A percentile compares a stretch with the other conserved stretches of the same genome.
Conservation (phyloP, 2,329 filamentous ascomycete species). For the Fusarium multiceps region DNA sequence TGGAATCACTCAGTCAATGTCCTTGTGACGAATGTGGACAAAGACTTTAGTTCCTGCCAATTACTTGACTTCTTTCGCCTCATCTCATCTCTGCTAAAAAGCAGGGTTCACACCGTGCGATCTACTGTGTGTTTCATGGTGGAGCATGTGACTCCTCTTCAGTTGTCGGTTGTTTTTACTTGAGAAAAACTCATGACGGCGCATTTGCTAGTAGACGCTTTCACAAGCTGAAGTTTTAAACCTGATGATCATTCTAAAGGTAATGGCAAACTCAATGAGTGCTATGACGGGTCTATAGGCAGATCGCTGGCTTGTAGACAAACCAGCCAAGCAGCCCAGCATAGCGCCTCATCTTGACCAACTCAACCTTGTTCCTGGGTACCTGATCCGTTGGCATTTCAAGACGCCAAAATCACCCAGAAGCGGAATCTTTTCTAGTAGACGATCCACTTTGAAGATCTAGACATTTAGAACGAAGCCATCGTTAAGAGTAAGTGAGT, state of each 20-base stretch:
- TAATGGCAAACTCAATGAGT: slow-evolving; percentile 1
- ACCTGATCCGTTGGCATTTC: slow-evolving; percentile 31
- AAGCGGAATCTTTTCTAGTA: slow-evolving; percentile 8
- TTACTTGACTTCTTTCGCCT: slow-evolving; percentile 25
- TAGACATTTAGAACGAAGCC: neutral
- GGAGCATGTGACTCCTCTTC: slow-evolving; percentile 32
- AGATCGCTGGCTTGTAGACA: slow-evolving; percentile 9
- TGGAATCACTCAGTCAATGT: neutral
- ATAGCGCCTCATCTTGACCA: slow-evolving; percentile 41
- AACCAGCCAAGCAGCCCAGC: slow-evolving; percentile 29
- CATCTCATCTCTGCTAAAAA: slow-evolving; percentile 25
- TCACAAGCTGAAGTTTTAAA: neutral
- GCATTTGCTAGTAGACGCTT: neutral
- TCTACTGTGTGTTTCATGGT: slow-evolving; percentile 37
- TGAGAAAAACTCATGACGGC: slow-evolving; percentile 16
- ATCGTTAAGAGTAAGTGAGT: neutral
- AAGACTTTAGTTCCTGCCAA: slow-evolving; percentile 32
- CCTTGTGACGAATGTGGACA: slow-evolving; percentile 40
- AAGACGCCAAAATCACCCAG: slow-evolving; percentile 4
- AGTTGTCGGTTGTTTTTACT: slow-evolving; percentile 21
- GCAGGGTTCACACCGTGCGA: slow-evolving; percentile 38
- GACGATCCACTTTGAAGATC: neutral
- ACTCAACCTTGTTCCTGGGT: slow-evolving; percentile 41
- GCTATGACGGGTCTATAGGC: slow-evolving; percentile 14
- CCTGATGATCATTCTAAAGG: neutral